Conservation (phyloP, 192 early-diverging fungal genomes). For the Umbelopsis vinacea region DNA sequence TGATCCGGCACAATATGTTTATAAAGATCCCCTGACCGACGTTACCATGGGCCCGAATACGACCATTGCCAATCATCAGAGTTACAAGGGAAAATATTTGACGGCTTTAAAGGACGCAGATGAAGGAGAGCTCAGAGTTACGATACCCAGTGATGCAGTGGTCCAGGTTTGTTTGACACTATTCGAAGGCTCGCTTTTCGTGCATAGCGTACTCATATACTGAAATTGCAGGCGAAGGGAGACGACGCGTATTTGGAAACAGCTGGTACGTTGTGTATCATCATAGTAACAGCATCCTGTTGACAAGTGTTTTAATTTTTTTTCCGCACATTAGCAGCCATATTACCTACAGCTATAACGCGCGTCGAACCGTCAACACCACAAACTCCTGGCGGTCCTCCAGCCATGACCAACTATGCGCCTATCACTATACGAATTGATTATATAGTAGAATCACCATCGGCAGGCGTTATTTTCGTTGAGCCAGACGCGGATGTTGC, state of each 20-base stretch:
- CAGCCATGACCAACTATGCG: conserved; percentile 36
- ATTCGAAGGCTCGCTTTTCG: background rate
- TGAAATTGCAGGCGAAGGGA: background rate
- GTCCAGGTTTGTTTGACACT: background rate
- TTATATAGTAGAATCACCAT: conserved; percentile 55
- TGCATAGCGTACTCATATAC: background rate
- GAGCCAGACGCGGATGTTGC: conserved; percentile 59
- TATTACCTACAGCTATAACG: conserved; percentile 19
- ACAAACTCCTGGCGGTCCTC: conserved; percentile 34
- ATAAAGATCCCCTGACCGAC: conserved; percentile 50
- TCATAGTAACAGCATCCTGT: background rate
- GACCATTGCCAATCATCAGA: conserved; percentile 50
- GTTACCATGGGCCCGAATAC: conserved; percentile 40
- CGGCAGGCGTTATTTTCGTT: conserved; percentile 58
- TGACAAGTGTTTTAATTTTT: background rate
- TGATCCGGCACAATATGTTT: conserved; percentile 37
- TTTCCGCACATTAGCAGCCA: background rate
- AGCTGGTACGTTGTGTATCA: background rate
- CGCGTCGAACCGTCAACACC: conserved; percentile 43
- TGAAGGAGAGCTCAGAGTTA: conserved; percentile 51
- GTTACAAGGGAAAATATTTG: conserved; percentile 50
- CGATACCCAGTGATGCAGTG: conserved; percentile 34
- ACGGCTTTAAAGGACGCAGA: conserved; percentile 51
- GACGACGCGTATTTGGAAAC: conserved; percentile 16
- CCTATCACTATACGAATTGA: conserved; percentile 53